A percentile compares a stretch with the other conserved stretches of the same genome.
Conservation (phyloP, 495 filamentous ascomycete genomes). For the Tuber indicum region DNA sequence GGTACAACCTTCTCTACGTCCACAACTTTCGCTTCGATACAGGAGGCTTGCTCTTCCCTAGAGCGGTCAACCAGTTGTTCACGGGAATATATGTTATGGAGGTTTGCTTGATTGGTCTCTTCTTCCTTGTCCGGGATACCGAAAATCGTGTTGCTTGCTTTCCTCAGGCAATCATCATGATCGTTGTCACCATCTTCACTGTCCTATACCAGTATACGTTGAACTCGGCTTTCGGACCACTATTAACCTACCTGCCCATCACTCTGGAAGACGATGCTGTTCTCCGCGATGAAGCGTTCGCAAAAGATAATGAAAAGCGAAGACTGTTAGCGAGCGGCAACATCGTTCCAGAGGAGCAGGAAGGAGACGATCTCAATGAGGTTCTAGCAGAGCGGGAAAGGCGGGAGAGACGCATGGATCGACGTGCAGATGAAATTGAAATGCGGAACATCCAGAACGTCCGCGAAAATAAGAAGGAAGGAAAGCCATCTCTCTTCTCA, state of each 20-base stretch:
- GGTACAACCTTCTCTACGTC: conserved; percentile 95
- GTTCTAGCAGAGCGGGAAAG: conserved; percentile 45
- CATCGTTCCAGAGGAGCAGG: conserved; percentile 50
- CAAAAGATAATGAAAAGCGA: conserved; percentile 62
- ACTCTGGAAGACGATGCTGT: conserved; percentile 94
- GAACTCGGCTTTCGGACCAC: conserved; percentile 76
- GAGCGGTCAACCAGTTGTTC: conserved; percentile 92
- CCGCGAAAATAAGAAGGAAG: conserved; percentile 22
- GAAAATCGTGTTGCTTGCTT: conserved; percentile 57
- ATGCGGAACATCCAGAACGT: conserved; percentile 49
- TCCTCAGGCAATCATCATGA: conserved; percentile 86
- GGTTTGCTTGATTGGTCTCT: conserved; percentile 78
- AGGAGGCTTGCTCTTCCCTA: conserved; percentile 85
- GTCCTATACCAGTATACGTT: conserved; percentile 73
- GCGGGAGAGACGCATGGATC: conserved; percentile 43
- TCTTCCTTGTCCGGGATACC: conserved; percentile 71
- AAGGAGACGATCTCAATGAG: conserved; percentile 47
- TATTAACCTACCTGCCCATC: conserved; percentile 85
- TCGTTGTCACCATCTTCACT: conserved; percentile 64
- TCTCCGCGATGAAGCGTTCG: conserved; percentile 79
- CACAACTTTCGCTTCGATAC: conserved; percentile 87
- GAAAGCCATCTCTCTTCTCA: not conserved
- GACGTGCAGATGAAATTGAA: conserved; percentile 55
- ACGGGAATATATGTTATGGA: conserved; percentile 95
- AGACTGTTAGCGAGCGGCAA: conserved; percentile 48